Percentiles rank a stretch among this genome's conserved stretches.
Evolutionary conservation across 257 asterid species (phyloP).

Genomic region (Penstemon barbatus): DNA sequence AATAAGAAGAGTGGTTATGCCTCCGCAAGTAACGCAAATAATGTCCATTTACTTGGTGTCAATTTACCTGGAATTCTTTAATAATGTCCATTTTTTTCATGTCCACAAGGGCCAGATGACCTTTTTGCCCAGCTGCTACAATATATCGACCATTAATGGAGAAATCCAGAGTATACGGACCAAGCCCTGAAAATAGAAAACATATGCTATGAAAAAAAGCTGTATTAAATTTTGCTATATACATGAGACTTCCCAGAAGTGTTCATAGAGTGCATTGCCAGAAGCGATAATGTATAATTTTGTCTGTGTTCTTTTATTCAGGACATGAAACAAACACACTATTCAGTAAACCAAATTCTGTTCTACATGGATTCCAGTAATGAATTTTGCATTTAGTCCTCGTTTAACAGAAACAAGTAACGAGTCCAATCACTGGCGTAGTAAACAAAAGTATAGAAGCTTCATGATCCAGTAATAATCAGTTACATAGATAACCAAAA

Average conservation of each 20-base stretch:
- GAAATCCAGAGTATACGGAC: slow-evolving; percentile 85
- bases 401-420: too few species aligned
- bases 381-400: neutral
- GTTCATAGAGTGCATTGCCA: too few species aligned
- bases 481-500: too few species aligned
- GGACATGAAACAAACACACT: neutral
- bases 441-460: too few species aligned
- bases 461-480: too few species aligned
- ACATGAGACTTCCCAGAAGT: too few species aligned
- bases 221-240: too few species aligned
- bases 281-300: neutral
- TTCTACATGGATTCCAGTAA: neutral
- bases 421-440: too few species aligned
- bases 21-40: neutral
- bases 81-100: slow-evolving; percentile 66
- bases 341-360: neutral
- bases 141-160: slow-evolving; percentile 80
- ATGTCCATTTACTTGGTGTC: too few species aligned
- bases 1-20: neutral
- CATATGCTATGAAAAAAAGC: neutral
- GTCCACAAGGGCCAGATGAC: slow-evolving; percentile 85
- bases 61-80: slow-evolving; percentile 77
- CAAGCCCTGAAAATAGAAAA: slow-evolving; percentile 57
- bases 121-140: slow-evolving; percentile 87
- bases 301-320: neutral